Percentiles rank a stretch among this genome's conserved stretches.
phyloP scores from a whole-genome alignment of 257 asterid species.

The Schizonepeta tenuifolia region DNA sequence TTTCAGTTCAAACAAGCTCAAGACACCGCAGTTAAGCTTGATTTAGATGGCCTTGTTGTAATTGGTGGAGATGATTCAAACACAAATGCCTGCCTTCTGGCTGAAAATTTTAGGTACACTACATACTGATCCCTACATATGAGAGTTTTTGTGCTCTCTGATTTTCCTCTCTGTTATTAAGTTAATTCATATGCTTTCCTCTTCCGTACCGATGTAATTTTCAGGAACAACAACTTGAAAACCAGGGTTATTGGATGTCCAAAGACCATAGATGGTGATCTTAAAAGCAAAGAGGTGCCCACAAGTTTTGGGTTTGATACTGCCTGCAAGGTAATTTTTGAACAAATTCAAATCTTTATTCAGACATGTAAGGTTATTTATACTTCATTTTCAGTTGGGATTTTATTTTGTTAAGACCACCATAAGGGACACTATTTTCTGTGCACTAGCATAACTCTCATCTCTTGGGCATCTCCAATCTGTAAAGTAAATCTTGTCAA shows the following conservation, averaged over 20 bases:
- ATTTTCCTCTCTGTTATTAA: conserved; percentile 17
- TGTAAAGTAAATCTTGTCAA: too few relatives aligned
- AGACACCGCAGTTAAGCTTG: conserved; percentile 91
- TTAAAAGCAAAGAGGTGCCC: conserved; percentile 95
- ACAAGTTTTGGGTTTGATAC: conserved; percentile 97
- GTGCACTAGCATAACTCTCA: too few relatives aligned
- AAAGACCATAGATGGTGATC: conserved; percentile 98
- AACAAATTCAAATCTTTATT: conserved; percentile 3
- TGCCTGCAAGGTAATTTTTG: conserved; percentile 88
- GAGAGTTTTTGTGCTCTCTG: not conserved
- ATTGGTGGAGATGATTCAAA: conserved; percentile 99
- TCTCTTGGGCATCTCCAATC: too few relatives aligned
- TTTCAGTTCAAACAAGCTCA: conserved; percentile 94
- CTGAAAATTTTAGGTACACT: conserved; percentile 60
- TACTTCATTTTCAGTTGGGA: too few relatives aligned
- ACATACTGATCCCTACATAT: not conserved
- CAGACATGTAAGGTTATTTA: not conserved
- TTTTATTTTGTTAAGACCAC: too few relatives aligned
- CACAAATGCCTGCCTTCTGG: conserved; percentile 98
- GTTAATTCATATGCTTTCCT: conserved; percentile 17
- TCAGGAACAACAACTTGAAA: conserved; percentile 85
- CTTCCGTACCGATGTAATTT: conserved; percentile 7
- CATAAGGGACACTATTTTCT: too few relatives aligned
- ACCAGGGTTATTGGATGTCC: conserved; percentile 97
- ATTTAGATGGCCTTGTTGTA: conserved; percentile 95